These are phyloP conservation scores for Pisolithus sp. DNA, from an alignment of 768 basidiomycete species.

Conservation along the genomic window DNA sequence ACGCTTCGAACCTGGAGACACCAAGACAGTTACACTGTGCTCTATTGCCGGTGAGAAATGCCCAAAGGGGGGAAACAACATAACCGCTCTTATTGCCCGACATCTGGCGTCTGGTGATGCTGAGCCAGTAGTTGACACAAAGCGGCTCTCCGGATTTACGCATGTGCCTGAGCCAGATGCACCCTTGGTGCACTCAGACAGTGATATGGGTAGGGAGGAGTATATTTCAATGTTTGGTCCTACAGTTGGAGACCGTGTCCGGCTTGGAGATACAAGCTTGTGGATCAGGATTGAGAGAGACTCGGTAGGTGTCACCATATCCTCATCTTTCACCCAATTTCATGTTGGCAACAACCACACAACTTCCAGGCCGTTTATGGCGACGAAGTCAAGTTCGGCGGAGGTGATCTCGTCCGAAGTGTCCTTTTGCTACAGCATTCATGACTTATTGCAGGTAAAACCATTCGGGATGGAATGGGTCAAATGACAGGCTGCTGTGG, in stretches of 20 bases:
- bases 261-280: slow-evolving; percentile 82
- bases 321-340: not conserved
- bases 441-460: slow-evolving; percentile 56
- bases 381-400: slow-evolving; percentile 97
- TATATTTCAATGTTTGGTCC: slow-evolving; percentile 97
- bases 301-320: slow-evolving; percentile 36
- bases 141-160: slow-evolving; percentile 54
- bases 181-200: slow-evolving; percentile 42
- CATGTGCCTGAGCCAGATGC: slow-evolving; percentile 66
- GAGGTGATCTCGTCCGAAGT: slow-evolving; percentile 43
- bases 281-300: slow-evolving; percentile 94
- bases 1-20: slow-evolving; percentile 91
- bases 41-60: slow-evolving; percentile 64
- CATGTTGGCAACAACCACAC: not conserved
- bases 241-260: slow-evolving; percentile 82
- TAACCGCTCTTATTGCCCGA: slow-evolving; percentile 38
- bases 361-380: slow-evolving; percentile 71
- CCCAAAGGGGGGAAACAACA: slow-evolving; percentile 73
- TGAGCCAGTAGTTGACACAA: slow-evolving; percentile 10
- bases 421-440: not conserved
- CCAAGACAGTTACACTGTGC: slow-evolving; percentile 77
- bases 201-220: slow-evolving; percentile 56
- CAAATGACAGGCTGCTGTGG: slow-evolving; percentile 71
- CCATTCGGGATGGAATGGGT: slow-evolving; percentile 95
- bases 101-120: slow-evolving; percentile 39